These are phyloP conservation scores for Hortiboletus flavorubellus DNA, from an alignment of 768 basidiomycete genomes.

Conservation along the genomic window DNA sequence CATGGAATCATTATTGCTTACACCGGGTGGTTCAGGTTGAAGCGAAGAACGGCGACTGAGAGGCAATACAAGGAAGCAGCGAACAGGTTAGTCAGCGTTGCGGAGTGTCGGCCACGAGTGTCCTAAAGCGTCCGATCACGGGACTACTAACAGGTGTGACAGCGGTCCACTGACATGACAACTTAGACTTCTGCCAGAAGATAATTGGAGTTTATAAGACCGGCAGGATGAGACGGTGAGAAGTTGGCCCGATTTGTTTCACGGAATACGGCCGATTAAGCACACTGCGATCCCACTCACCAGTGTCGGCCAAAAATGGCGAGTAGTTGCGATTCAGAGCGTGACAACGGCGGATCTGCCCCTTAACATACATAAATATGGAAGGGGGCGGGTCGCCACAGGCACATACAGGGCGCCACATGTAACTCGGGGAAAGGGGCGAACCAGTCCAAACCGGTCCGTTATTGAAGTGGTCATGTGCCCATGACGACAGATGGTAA, in stretches of 20 bases:
- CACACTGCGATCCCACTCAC: neutral
- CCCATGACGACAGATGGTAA: neutral
- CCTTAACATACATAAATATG: neutral
- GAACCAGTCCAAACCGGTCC: constrained; percentile 7
- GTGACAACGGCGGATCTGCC: neutral
- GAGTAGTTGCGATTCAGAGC: neutral
- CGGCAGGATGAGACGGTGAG: neutral
- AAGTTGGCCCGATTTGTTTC: neutral
- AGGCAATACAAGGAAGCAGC: neutral
- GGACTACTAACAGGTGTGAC: too few relatives aligned
- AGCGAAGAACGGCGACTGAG: neutral
- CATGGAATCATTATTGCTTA: constrained; percentile 54
- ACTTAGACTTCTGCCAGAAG: neutral
- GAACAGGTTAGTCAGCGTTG: too few relatives aligned
- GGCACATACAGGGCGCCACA: too few relatives aligned
- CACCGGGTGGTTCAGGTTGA: neutral
- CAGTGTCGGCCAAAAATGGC: neutral
- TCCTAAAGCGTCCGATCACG: too few relatives aligned
- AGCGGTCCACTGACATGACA: too few relatives aligned
- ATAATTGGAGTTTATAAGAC: neutral
- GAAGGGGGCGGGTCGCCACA: too few relatives aligned
- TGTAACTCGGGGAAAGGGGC: constrained; percentile 8
- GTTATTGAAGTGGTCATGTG: neutral
- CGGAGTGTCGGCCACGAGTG: too few relatives aligned
- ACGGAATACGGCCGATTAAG: neutral